Evolutionary conservation across 331 rosid species (phyloP).

Genomic region (Pyracantha coccinea): DNA sequence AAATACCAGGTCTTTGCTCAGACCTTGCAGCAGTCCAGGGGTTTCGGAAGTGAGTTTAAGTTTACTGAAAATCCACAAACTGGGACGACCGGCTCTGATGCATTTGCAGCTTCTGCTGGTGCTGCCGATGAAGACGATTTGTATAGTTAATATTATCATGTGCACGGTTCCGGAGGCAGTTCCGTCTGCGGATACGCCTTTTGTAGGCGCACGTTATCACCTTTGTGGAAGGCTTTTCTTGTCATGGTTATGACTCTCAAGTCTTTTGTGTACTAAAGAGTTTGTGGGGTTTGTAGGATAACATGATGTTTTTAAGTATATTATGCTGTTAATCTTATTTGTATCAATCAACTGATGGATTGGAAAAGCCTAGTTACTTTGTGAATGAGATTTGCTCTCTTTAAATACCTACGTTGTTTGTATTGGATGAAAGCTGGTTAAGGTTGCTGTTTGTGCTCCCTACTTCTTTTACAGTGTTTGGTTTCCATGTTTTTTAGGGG

Average conservation of each 20-base stretch:
- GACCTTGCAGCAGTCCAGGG: constrained; percentile 61
- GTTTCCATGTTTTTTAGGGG: not conserved
- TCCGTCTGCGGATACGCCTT: not conserved
- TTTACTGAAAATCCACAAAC: constrained; percentile 29
- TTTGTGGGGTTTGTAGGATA: not conserved
- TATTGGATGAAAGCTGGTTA: not conserved
- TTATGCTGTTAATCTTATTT: not conserved
- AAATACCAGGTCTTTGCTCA: constrained; percentile 67
- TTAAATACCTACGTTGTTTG: not conserved
- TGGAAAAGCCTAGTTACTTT: not conserved
- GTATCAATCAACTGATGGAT: not conserved
- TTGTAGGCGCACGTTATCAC: not conserved
- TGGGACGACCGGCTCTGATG: constrained; percentile 39
- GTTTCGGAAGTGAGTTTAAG: constrained; percentile 57
- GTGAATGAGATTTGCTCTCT: not conserved
- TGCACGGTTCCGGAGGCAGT: not conserved
- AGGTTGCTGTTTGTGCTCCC: not conserved
- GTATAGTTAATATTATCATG: constrained; percentile 23
- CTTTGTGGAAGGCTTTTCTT: not conserved
- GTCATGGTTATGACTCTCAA: not conserved
- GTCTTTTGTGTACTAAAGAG: not conserved
- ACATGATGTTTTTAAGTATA: not conserved
- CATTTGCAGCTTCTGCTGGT: constrained; percentile 42
- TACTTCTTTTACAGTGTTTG: not conserved
- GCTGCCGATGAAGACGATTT: constrained; percentile 60